These are phyloP conservation scores for Lodderomyces margitis DNA, from an alignment of 1,139 yeast genomes.

Conservation along the genomic window DNA sequence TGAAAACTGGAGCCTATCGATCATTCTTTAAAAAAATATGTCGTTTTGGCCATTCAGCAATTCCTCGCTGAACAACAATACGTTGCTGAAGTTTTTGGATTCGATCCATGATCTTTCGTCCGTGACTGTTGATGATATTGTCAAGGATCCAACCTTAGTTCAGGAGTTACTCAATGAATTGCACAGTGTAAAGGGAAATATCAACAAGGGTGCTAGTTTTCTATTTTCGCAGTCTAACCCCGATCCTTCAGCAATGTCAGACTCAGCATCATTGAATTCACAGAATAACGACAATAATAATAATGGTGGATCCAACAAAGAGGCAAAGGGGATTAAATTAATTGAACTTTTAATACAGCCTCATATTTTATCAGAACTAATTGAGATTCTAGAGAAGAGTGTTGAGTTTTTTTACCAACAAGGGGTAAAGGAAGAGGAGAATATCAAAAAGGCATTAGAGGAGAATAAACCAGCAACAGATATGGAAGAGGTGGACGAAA, in stretches of 20 bases:
- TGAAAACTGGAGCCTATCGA: not conserved
- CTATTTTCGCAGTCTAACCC: conserved; percentile 29
- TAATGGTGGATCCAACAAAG: conserved; percentile 26
- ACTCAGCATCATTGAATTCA: conserved; percentile 38
- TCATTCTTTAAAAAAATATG: conserved; percentile 22
- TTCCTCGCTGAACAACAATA: conserved; percentile 38
- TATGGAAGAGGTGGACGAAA: conserved; percentile 15
- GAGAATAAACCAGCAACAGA: conserved; percentile 11
- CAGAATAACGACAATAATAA: conserved; percentile 31
- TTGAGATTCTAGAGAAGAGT: conserved; percentile 35
- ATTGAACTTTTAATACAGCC: conserved; percentile 47
- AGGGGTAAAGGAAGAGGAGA: conserved; percentile 25
- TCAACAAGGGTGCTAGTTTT: conserved; percentile 30
- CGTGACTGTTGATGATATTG: conserved; percentile 35
- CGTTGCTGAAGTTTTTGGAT: conserved; percentile 44
- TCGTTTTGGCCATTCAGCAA: conserved; percentile 52
- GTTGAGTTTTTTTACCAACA: conserved; percentile 39
- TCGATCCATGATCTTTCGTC: conserved; percentile 33
- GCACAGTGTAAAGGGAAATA: conserved; percentile 39
- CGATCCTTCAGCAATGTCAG: conserved; percentile 16
- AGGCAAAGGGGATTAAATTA: conserved; percentile 40
- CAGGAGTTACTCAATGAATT: conserved; percentile 43
- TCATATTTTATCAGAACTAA: conserved; percentile 41
- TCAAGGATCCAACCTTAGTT: conserved; percentile 35
- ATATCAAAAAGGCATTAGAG: conserved; percentile 17